These are phyloP conservation scores for Ustilago trichophora DNA, from an alignment of 1,284 basidiomycete species.

Conservation along the genomic window DNA sequence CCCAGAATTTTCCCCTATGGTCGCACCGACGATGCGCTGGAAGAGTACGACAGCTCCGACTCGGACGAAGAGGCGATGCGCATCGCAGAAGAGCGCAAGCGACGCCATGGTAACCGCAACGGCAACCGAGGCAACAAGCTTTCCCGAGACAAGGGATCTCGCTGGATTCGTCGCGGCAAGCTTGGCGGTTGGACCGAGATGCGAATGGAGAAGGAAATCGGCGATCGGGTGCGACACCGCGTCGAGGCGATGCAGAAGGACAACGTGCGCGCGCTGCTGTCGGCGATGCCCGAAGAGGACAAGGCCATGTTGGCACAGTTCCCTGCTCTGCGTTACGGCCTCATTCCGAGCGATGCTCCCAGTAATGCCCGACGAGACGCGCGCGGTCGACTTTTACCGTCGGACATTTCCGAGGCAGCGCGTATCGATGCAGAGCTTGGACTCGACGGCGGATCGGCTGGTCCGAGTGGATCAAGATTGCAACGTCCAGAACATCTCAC, in stretches of 20 bases:
- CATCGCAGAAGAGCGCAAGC: slow-evolving; percentile 40
- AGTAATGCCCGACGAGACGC: slow-evolving; percentile 20
- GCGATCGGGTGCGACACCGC: slow-evolving; percentile 46
- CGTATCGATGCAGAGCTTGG: slow-evolving; percentile 45
- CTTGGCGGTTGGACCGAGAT: slow-evolving; percentile 62
- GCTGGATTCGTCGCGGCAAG: slow-evolving; percentile 62
- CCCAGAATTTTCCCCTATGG: slow-evolving; percentile 15
- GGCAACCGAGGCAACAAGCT: slow-evolving; percentile 65
- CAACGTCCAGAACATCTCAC: slow-evolving; percentile 40
- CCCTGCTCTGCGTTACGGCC: slow-evolving; percentile 30
- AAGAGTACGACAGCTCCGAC: slow-evolving; percentile 31
- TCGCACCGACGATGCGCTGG: slow-evolving; percentile 4
- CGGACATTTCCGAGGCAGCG: slow-evolving; percentile 43
- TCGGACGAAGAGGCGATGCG: slow-evolving; percentile 48
- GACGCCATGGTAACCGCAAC: slow-evolving; percentile 34
- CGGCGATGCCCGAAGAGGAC: slow-evolving; percentile 45
- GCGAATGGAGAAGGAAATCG: slow-evolving; percentile 58
- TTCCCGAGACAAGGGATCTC: slow-evolving; percentile 45
- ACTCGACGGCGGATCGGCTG: slow-evolving; percentile 20
- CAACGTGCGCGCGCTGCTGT: slow-evolving; percentile 50
- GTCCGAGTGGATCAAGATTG: slow-evolving; percentile 10
- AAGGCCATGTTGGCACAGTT: slow-evolving; percentile 38
- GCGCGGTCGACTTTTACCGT: slow-evolving; percentile 28
- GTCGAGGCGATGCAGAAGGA: slow-evolving; percentile 56
- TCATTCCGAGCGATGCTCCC: slow-evolving; percentile 23